Evolutionary conservation across 768 basidiomycete species (phyloP).

Genomic region (Rhizopogon vinicolor): DNA sequence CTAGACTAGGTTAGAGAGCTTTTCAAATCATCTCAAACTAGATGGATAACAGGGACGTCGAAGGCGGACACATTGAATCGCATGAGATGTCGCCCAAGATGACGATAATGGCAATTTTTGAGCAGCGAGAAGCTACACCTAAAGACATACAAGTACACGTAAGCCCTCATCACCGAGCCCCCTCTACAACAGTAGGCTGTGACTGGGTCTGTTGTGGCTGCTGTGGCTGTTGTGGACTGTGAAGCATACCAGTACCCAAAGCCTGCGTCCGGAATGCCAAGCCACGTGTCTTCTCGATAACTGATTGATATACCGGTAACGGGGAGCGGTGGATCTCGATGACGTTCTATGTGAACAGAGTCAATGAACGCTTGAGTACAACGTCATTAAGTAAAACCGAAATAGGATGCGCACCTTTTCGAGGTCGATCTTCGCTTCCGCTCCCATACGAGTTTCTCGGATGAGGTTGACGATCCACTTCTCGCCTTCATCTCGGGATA

Average conservation of each 20-base stretch:
- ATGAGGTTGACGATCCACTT: constrained; percentile 99
- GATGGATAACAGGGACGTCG: no score
- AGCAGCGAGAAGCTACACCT: not conserved
- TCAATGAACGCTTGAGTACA: constrained; percentile 5
- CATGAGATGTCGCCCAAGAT: not conserved
- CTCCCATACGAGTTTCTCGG: constrained; percentile 93
- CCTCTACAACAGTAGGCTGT: constrained; percentile 22
- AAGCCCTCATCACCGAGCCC: constrained; percentile 15
- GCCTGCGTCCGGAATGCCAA: constrained; percentile 89
- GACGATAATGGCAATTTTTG: not conserved
- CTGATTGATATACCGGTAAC: constrained; percentile 85
- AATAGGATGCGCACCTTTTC: constrained; percentile 62
- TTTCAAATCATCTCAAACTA: no score
- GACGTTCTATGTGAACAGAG: constrained; percentile 63
- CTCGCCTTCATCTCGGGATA: constrained; percentile 93
- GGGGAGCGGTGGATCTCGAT: constrained; percentile 93
- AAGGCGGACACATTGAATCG: not conserved
- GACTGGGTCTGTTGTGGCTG: constrained; percentile 24
- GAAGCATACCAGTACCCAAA: constrained; percentile 70
- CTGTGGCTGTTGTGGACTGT: constrained; percentile 20
- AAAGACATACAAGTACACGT: not conserved
- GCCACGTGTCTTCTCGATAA: constrained; percentile 94
- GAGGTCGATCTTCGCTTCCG: constrained; percentile 96
- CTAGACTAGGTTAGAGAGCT: no score
- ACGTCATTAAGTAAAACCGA: not conserved